Base-by-base conservation (phyloP, 2,329 filamentous ascomycete genomes). In the Epichloe brachyelytri region DNA sequence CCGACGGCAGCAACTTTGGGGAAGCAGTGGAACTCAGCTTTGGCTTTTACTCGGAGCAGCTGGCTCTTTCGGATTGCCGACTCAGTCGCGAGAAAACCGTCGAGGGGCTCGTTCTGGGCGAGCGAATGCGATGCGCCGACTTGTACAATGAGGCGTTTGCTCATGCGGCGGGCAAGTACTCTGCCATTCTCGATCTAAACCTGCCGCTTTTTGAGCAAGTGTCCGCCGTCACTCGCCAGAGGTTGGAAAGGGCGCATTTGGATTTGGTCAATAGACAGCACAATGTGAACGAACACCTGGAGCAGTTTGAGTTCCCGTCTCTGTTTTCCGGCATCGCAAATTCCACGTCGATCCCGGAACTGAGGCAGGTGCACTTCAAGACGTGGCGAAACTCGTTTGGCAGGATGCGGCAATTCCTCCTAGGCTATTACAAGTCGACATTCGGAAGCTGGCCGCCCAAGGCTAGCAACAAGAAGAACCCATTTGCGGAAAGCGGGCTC, bases 71-170 rank as follows among this genome's bases (percentile, higher is more conserved):
- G 3, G 91, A 97, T 66, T 84, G 95, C 45, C 77, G 89, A 50
- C 72, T 79, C 53, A 95, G 87, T 63, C 79, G 85, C 26, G 88
- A 95, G 62, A 94, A 93, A 74, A 95, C 87, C 0, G 75, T 97
- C 22, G 88, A 97, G 67, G 86, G 84, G 0, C 76, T 97, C 45
- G 77, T 97, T n/a, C 73, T 98, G 11, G 90, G 87, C 51, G 91
- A 98, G 68, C 79, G 80, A 38, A 86, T 97, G 82, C 83, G 83
- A 52, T 95, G 80, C 46, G 79, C 84, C 60, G 77, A 83, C 7
- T 76, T 98, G 2, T 97, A 95, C 68, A 88, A 87, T 53, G 89
- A 96, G 66, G 88, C 88, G 0, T 97, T 96, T 61, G 82, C 89
- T 5, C 93, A 97, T 65, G 88, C 84, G 0, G 88, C 87, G 10